These are phyloP conservation scores for Globisporangium polare DNA, from an alignment of 352 stramenopile genomes.

Conservation along the genomic window DNA sequence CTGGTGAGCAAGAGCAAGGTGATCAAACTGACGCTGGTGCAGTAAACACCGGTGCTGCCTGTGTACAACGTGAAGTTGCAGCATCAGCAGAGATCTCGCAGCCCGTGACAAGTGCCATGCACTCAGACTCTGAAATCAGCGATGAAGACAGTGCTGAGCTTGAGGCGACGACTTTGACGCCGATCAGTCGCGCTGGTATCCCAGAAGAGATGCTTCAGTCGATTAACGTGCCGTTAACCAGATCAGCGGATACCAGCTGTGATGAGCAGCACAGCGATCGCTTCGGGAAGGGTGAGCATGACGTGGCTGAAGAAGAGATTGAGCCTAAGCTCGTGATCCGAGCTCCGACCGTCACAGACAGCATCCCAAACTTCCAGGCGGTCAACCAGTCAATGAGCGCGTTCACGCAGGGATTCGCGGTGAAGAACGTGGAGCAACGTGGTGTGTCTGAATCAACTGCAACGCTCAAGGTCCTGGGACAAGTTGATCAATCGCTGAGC, in stretches of 20 bases:
- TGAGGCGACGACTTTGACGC: no score
- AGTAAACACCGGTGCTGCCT: background rate
- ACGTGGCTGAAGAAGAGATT: conserved; percentile 3
- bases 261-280: background rate
- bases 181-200: conserved; percentile 20
- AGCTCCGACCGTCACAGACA: background rate
- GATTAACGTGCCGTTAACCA: conserved; percentile 21
- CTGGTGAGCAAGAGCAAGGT: background rate
- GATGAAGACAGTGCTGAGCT: background rate
- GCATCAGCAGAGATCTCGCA: background rate
- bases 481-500: conserved; percentile 33
- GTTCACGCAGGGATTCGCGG: conserved; percentile 39
- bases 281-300: background rate
- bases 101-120: background rate
- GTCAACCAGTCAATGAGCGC: conserved; percentile 34
- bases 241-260: background rate
- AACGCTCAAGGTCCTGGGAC: background rate
- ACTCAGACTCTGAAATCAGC: background rate
- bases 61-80: background rate
- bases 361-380: conserved; percentile 8
- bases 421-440: background rate
- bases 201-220: conserved; percentile 48
- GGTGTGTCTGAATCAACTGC: background rate
- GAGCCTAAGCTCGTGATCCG: background rate
- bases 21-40: background rate